Conservation (phyloP, 352 stramenopile genomes). For the Pythium utonaiense region DNA sequence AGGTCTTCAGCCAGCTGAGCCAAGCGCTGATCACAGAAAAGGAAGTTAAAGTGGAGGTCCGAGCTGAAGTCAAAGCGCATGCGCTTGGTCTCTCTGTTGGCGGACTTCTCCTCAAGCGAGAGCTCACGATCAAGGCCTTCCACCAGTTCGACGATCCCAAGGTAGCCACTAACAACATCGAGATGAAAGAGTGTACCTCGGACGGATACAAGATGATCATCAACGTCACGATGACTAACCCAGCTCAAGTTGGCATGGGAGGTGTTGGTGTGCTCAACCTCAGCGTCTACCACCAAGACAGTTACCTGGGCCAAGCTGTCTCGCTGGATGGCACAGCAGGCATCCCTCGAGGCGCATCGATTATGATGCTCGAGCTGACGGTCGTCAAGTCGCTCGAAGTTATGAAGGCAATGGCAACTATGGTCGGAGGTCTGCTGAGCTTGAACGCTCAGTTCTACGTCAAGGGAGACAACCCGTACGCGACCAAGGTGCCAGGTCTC, state of each 20-base stretch:
- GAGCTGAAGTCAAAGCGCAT: conserved; percentile 6
- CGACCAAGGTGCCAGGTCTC: conserved; percentile 21
- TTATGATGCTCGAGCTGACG: conserved; percentile 11
- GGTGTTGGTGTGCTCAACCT: conserved; percentile 21
- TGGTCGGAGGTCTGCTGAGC: conserved; percentile 6
- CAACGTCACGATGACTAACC: conserved; percentile 24
- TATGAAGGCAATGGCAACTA: conserved; percentile 2
- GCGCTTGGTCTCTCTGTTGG: conserved; percentile 6
- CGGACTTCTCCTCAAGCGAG: conserved; percentile 13
- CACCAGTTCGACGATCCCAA: conserved; percentile 16
- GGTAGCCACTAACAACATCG: conserved; percentile 15
- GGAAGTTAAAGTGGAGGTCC: conserved; percentile 6
- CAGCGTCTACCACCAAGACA: conserved; percentile 17
- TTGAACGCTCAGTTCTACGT: conserved; percentile 22
- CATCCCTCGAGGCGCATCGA: conserved; percentile 4
- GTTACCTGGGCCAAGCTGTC: conserved; percentile 18
- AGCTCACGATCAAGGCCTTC: conserved; percentile 19
- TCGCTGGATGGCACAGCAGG: conserved; percentile 3
- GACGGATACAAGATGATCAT: conserved; percentile 20
- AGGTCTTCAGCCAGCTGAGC: conserved; percentile 14
- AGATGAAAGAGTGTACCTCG: conserved; percentile 6
- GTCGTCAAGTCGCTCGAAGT: conserved; percentile 5
- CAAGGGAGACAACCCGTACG: conserved; percentile 24
- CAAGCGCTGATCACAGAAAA: conserved; percentile 15
- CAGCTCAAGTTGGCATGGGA: conserved; percentile 18